Conservation (phyloP, 192 early-diverging fungal genomes). For the Dimargaris xerosporica region DNA sequence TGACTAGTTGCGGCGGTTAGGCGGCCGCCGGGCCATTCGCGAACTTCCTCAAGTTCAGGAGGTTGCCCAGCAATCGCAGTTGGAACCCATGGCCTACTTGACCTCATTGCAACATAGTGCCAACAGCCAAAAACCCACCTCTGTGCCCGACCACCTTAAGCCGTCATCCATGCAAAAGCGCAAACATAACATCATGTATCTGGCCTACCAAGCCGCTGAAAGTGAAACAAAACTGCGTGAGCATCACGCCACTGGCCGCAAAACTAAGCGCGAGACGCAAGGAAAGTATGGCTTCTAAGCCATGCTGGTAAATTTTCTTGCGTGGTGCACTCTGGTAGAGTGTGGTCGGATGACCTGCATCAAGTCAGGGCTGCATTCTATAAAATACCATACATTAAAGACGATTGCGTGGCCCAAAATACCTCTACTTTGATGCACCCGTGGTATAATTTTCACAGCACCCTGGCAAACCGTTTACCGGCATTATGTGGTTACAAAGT, state of each 20-base stretch:
- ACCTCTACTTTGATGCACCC: too few relatives aligned
- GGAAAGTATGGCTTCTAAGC: constrained; percentile 43
- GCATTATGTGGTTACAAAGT: too few relatives aligned
- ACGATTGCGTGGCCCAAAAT: too few relatives aligned
- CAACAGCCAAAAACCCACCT: background rate
- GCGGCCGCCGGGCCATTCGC: constrained; percentile 4
- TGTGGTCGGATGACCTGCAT: too few relatives aligned
- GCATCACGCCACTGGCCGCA: constrained; percentile 38
- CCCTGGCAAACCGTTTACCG: too few relatives aligned
- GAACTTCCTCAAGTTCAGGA: background rate
- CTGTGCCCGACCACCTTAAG: constrained; percentile 25
- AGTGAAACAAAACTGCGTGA: constrained; percentile 45
- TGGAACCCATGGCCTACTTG: background rate
- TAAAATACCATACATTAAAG: too few relatives aligned
- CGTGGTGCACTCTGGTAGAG: too few relatives aligned
- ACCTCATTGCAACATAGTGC: background rate
- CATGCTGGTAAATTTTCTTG: too few relatives aligned
- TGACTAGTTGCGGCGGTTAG: background rate
- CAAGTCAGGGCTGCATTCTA: too few relatives aligned
- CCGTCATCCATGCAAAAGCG: constrained; percentile 43
- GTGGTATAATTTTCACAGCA: too few relatives aligned
- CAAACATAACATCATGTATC: constrained; percentile 64
- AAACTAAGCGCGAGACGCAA: constrained; percentile 45
- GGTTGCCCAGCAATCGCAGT: background rate
- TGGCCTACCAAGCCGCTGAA: constrained; percentile 56